Base-by-base conservation (phyloP, 352 stramenopile genomes). In the Phytophthora crassamura region DNA sequence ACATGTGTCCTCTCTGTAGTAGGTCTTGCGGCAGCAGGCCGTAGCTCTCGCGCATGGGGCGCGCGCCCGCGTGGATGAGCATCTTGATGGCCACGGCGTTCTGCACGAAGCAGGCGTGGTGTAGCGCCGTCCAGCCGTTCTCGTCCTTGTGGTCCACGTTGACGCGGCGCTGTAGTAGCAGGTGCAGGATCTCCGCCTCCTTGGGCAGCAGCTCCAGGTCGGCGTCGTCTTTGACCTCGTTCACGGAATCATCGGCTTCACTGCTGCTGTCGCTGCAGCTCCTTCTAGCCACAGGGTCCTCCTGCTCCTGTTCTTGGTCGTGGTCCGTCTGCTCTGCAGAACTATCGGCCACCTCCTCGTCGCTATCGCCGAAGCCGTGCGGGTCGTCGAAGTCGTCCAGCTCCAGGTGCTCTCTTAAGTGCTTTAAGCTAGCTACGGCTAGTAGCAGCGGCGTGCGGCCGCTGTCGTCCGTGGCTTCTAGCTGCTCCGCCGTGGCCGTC, bases 91-190 rank as follows among this genome's bases (percentile, higher is more conserved):
- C 84, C 11, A 87, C 69, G 2, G 83, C 65, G 54, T 88, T 93
- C 65, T 93, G 84, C 54, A 87, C 79, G 39, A 82, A 91, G 70
- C 88, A 94, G 43, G 84, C 86, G 51, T 94, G 75, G 40, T 95
- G 88, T 22, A 95, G 66, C 36, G 86, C 86, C 10, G 88, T 94
- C 86, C 88, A 93, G 15, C 84, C 81, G 50, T 94, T 91, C 51
- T 95, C 88, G 40, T 95, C 88, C 35, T 79, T 78, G 48, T 95
- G 88, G 66, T 93, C 76, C 38, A 95, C 60, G 46, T 95, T 92
- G 16, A 89, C 86, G 35, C 85, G 70, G 33, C 81, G 78, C 46
- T 87, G 69, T 39, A 95, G 72, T 39, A 95, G 69, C 46, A 94
- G 38, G 40, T 90, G 77, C 54, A 95, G 59, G 48, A 95, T 91